Conservation (phyloP, 192 early-diverging fungal species). For the Entomortierella chlamydospora region DNA sequence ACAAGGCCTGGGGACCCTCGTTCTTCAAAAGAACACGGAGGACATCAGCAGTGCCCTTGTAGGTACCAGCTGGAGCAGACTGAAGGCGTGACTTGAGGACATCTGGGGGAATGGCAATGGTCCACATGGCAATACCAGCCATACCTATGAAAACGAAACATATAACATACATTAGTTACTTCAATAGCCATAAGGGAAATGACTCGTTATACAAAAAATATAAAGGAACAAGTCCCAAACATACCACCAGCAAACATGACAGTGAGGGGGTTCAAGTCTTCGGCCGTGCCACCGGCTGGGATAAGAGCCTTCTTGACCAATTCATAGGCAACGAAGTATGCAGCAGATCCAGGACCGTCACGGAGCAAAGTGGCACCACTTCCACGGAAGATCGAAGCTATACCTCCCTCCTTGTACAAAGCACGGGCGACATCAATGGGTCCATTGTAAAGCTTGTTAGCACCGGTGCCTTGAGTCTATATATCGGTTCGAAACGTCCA, state of each 20-base stretch:
- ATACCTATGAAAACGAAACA: conserved; percentile 64
- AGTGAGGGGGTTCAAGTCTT: conserved; percentile 82
- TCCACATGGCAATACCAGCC: conserved; percentile 99
- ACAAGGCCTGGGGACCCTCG: conserved; percentile 83
- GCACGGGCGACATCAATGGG: conserved; percentile 88
- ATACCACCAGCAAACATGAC: conserved; percentile 95
- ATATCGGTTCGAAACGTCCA: not conserved
- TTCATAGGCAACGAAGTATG: conserved; percentile 97
- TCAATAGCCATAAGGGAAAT: too few species aligned
- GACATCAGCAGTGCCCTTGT: conserved; percentile 75
- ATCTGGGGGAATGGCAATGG: conserved; percentile 92
- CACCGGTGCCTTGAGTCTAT: conserved; percentile 67
- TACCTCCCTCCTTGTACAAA: conserved; percentile 89
- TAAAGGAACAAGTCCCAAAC: too few species aligned
- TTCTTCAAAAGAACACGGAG: conserved; percentile 69
- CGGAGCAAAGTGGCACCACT: conserved; percentile 93
- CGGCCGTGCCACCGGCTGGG: conserved; percentile 71
- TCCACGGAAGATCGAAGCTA: conserved; percentile 91
- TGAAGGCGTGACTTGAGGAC: conserved; percentile 93
- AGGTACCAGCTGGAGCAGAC: conserved; percentile 88
- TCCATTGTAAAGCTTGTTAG: conserved; percentile 84
- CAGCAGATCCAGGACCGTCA: conserved; percentile 94
- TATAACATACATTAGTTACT: too few species aligned
- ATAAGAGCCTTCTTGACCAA: conserved; percentile 79
- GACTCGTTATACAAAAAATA: too few species aligned